A percentile compares a stretch with the other conserved stretches of the same genome.
Conservation (phyloP, 345 rosid genomes). For the Trapa bicornis region DNA sequence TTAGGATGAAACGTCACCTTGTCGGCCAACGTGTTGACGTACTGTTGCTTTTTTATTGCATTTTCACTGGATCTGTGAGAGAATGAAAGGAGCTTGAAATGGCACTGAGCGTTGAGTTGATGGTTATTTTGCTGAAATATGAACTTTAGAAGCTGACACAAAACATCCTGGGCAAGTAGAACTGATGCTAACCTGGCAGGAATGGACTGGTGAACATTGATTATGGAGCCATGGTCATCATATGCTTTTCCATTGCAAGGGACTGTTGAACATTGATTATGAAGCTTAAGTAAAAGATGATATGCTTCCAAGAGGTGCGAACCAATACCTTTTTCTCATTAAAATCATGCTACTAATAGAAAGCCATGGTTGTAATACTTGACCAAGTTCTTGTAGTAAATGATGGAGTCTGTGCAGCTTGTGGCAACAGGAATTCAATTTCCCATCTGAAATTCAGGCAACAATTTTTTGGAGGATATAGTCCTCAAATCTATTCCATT, state of each 20-base stretch:
- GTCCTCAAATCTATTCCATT: background rate
- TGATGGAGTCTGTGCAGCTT: background rate
- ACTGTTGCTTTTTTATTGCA: too few relatives aligned
- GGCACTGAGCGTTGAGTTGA: background rate
- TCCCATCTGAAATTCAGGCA: background rate
- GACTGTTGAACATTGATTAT: constrained; percentile 48
- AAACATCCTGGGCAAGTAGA: too few relatives aligned
- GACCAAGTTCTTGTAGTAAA: background rate
- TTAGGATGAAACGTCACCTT: background rate
- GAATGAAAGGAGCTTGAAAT: background rate
- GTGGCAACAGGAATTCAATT: constrained; percentile 57
- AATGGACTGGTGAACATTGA: too few relatives aligned
- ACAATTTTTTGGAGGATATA: too few relatives aligned
- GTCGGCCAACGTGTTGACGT: too few relatives aligned
- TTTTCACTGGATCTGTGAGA: too few relatives aligned
- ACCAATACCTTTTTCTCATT: background rate
- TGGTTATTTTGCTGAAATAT: too few relatives aligned
- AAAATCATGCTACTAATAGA: background rate
- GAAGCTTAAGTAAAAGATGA: constrained; percentile 89
- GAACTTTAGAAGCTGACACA: too few relatives aligned
- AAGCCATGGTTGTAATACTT: background rate
- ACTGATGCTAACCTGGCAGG: too few relatives aligned
- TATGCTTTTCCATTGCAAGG: constrained; percentile 29
- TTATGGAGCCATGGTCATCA: background rate
- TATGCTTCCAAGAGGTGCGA: constrained; percentile 60